phyloP scores from a whole-genome alignment of 78 protist genomes.

The Speleostelium caveatum region DNA sequence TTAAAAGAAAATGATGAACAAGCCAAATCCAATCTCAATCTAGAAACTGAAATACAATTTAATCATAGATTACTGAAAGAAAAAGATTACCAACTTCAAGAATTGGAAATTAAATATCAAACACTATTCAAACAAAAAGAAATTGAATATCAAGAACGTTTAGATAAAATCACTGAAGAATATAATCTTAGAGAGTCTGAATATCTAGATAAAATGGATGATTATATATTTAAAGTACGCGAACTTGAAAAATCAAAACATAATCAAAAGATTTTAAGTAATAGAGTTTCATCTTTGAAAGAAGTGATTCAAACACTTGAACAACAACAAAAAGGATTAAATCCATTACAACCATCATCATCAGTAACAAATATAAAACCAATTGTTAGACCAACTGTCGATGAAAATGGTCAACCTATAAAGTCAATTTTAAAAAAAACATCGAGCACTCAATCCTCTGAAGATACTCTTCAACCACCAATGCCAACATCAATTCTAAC shows the following conservation, averaged over 20 bases:
- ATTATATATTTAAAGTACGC: background rate
- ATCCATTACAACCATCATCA: background rate
- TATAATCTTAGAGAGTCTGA: constrained; percentile 2
- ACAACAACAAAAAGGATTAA: background rate
- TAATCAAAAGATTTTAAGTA: background rate
- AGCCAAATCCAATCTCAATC: background rate
- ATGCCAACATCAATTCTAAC: background rate
- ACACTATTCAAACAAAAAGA: background rate
- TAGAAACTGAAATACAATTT: background rate
- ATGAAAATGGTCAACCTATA: constrained; percentile 33
- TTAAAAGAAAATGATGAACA: too few species aligned
- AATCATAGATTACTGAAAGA: background rate
- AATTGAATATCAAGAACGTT: too few species aligned
- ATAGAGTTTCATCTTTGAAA: background rate
- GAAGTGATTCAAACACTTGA: constrained; percentile 16
- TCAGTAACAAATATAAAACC: background rate
- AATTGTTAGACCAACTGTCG: background rate
- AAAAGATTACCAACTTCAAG: background rate
- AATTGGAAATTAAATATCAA: too few species aligned
- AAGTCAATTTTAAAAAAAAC: constrained; percentile 33
- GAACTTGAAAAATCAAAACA: constrained; percentile 7
- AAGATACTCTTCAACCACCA: too few species aligned
- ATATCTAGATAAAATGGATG: constrained; percentile 5
- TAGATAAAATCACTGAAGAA: background rate
- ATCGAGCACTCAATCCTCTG: background rate